phyloP scores from a whole-genome alignment of 768 basidiomycete genomes.

The Mycena floridula region DNA sequence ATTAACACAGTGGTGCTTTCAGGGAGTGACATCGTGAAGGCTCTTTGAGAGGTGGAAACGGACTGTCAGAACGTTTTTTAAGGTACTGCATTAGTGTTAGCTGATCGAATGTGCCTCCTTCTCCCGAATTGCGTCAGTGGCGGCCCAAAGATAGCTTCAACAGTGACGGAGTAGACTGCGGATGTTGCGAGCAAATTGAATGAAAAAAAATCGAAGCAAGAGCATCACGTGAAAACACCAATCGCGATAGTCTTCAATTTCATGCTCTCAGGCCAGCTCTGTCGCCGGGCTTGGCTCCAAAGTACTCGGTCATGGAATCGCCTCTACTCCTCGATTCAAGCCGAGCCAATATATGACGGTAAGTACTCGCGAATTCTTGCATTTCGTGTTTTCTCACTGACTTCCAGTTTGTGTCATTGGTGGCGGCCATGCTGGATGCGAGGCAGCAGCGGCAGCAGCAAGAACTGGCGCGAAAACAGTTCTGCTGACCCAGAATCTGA shows the following conservation, averaged over 20 bases:
- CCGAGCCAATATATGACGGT: slow-evolving; percentile 10
- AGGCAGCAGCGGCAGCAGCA: slow-evolving; percentile 84
- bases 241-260: too few species aligned
- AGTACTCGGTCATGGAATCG: neutral
- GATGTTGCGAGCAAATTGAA: too few species aligned
- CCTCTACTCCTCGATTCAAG: neutral
- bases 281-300: neutral
- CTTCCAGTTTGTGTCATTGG: slow-evolving; percentile 75
- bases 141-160: too few species aligned
- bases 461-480: slow-evolving; percentile 77
- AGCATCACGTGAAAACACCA: too few species aligned
- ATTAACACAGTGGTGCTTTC: slow-evolving; percentile 35
- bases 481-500: slow-evolving; percentile 74
- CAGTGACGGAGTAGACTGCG: too few species aligned
- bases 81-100: too few species aligned
- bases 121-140: too few species aligned
- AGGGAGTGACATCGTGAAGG: slow-evolving; percentile 9
- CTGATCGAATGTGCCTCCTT: too few species aligned
- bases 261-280: neutral
- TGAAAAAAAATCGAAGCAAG: too few species aligned
- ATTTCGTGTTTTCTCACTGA: neutral
- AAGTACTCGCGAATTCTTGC: neutral
- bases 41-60: neutral
- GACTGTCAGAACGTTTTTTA: too few species aligned
- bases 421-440: slow-evolving; percentile 90